A percentile compares a stretch with the other conserved stretches of the same genome.
Evolutionary conservation across 2,329 filamentous ascomycete genomes (phyloP).

Genomic region (Hypoxylon sp.): DNA sequence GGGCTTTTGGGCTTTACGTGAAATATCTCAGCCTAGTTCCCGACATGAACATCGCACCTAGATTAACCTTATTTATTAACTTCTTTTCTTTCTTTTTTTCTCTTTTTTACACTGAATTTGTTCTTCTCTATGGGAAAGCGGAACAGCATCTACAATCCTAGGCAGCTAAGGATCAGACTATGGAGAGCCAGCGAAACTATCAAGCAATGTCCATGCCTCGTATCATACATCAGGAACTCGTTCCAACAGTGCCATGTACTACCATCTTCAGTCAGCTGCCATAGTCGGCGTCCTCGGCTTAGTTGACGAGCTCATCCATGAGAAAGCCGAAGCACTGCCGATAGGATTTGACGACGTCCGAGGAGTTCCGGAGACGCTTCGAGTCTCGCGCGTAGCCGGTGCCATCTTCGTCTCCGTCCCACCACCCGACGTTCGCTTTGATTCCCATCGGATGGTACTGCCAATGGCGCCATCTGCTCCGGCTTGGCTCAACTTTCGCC

Average conservation of each 20-base stretch:
- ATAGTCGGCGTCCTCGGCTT: slow-evolving; percentile 54
- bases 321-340: slow-evolving; percentile 91
- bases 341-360: slow-evolving; percentile 77
- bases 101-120: slow-evolving; percentile 1
- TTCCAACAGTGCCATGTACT: not conserved
- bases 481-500: slow-evolving; percentile 60
- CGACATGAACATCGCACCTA: not conserved
- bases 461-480: slow-evolving; percentile 45
- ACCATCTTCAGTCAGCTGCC: slow-evolving; percentile 44
- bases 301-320: slow-evolving; percentile 76
- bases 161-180: slow-evolving; percentile 13
- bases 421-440: slow-evolving; percentile 56
- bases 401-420: slow-evolving; percentile 46
- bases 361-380: slow-evolving; percentile 53
- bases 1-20: not conserved
- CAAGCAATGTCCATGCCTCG: slow-evolving; percentile 10
- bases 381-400: slow-evolving; percentile 47
- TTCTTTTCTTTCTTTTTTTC: slow-evolving; percentile 21
- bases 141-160: slow-evolving; percentile 12
- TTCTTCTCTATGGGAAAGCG: slow-evolving; percentile 18
- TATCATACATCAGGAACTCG: slow-evolving; percentile 5
- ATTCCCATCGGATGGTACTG: slow-evolving; percentile 58
- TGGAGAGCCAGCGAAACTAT: slow-evolving; percentile 18
- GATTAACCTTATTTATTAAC: slow-evolving; percentile 27
- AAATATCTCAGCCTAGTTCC: not conserved